These are phyloP conservation scores for Tricholoma sp. DNA, from an alignment of 768 basidiomycete species.

Conservation along the genomic window DNA sequence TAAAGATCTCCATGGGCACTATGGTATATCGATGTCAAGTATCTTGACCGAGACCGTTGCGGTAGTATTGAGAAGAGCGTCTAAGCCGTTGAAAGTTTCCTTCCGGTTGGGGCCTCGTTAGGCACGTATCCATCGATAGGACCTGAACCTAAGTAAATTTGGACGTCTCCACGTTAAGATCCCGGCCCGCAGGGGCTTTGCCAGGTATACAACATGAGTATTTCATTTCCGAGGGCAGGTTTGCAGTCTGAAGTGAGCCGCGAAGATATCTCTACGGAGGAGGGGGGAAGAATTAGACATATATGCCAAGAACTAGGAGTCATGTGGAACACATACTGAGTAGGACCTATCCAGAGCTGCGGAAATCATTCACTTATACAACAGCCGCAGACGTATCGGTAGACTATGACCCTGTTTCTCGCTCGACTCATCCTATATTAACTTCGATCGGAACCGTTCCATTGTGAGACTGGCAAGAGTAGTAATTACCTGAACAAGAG, in stretches of 20 bases:
- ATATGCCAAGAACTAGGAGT: background rate
- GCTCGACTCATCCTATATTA: background rate
- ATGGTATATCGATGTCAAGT: background rate
- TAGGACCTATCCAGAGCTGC: background rate
- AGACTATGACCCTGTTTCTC: background rate
- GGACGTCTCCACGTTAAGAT: background rate
- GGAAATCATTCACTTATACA: background rate
- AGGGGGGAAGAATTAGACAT: background rate
- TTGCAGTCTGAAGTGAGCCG: background rate
- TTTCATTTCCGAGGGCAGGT: slow-evolving; percentile 30
- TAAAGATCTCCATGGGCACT: slow-evolving; percentile 1
- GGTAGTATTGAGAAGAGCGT: background rate
- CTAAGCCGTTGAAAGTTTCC: background rate
- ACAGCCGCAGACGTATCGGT: background rate
- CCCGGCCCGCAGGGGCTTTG: slow-evolving; percentile 5
- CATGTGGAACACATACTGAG: background rate
- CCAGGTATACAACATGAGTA: slow-evolving; percentile 21
- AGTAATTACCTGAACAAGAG: slow-evolving; percentile 5
- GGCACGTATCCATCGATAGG: slow-evolving; percentile 13
- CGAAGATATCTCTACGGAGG: background rate
- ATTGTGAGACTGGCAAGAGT: background rate
- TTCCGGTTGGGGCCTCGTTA: slow-evolving; percentile 1
- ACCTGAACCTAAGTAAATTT: slow-evolving; percentile 1
- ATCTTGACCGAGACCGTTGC: background rate
- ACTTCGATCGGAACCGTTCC: slow-evolving; percentile 1